Base-by-base conservation (phyloP, 164 flowering plant genomes). In the Dillenia suffruticosa region DNA sequence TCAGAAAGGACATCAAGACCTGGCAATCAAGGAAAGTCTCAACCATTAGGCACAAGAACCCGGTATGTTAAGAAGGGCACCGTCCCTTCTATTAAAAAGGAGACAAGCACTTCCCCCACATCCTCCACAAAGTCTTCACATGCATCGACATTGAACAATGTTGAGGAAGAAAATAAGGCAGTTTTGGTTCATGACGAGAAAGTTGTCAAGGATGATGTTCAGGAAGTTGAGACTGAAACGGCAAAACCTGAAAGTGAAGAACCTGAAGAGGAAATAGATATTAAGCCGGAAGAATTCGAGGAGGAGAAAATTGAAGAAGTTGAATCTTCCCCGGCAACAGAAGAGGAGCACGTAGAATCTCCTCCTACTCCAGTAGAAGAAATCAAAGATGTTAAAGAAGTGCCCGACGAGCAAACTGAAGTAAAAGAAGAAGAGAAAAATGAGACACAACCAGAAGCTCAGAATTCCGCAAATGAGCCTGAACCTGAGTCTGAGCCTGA, bases 1-100 rank as follows among this genome's bases (percentile, higher is more conserved):
- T 50, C 56, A 1, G 76, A 73, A 1, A 71, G 48, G 66, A 59
- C 62, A 12, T 44, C 64, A 0, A 77, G 49, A 49, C 32, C 65
- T 2, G 47, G 43, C 2, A 71, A 59, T 63, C 19, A 9, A 40
- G 71, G 14, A 32, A 72, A 56, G 17, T 4, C 69, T 12, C 77
- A 59, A 44, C 51, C 66, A 43, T 44, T 48, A 1, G 6, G 51
- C 15, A 13, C 69, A 47, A 74, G 65, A 49, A n/a, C 66, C 13
- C 43, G 4, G 46, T 49, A 16, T 44, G 0, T 60, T 0, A 78
- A 54, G 63, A 77, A 65, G 63, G 58, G 56, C 61, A 8, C 53
- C 1, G 54, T 45, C 46, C 11, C 46, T 3, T 12, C 44, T 22
- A 19, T 32, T 14, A 61, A 61, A 54, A 61, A 53, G 47, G 66